A percentile compares a stretch with the other conserved stretches of the same genome.
Evolutionary conservation across 805 yeast species (phyloP).

Genomic region (Kodamaea neixiangensis): DNA sequence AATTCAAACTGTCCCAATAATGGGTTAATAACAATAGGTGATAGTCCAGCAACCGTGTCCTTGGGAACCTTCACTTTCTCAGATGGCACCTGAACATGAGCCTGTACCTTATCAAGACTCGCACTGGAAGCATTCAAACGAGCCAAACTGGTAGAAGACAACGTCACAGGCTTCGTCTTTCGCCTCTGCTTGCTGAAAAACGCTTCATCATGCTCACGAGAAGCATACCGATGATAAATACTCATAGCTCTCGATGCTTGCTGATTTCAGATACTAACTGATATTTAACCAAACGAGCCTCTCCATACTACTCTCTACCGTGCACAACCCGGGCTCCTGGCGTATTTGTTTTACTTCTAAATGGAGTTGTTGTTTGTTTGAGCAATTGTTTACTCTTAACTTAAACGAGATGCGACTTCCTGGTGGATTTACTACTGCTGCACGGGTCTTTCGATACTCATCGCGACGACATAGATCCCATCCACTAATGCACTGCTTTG

Average conservation of each 20-base stretch:
- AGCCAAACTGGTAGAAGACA: not conserved
- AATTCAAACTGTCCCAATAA: conserved; percentile 11
- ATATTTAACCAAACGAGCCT: not conserved
- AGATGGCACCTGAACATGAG: too few species aligned
- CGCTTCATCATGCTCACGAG: conserved; percentile 36
- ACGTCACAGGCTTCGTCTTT: conserved; percentile 2
- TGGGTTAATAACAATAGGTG: conserved; percentile 5
- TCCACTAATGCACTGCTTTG: too few species aligned
- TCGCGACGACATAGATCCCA: too few species aligned
- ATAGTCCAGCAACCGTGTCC: not conserved
- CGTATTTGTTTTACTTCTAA: too few species aligned
- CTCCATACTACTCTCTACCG: not conserved
- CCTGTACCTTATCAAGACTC: not conserved
- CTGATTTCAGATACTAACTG: not conserved
- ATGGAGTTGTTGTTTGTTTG: too few species aligned
- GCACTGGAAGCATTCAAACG: conserved; percentile 1
- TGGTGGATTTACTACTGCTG: too few species aligned
- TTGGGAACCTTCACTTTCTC: too few species aligned
- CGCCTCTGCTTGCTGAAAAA: conserved; percentile 12
- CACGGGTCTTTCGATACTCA: too few species aligned
- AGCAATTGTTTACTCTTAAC: too few species aligned
- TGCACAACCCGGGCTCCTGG: too few species aligned
- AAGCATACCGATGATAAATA: conserved; percentile 39
- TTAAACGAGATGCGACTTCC: too few species aligned
- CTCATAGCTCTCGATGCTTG: conserved; percentile 26